Evolutionary conservation across 78 protist species (phyloP).

Genomic region (Guillardia theta): DNA sequence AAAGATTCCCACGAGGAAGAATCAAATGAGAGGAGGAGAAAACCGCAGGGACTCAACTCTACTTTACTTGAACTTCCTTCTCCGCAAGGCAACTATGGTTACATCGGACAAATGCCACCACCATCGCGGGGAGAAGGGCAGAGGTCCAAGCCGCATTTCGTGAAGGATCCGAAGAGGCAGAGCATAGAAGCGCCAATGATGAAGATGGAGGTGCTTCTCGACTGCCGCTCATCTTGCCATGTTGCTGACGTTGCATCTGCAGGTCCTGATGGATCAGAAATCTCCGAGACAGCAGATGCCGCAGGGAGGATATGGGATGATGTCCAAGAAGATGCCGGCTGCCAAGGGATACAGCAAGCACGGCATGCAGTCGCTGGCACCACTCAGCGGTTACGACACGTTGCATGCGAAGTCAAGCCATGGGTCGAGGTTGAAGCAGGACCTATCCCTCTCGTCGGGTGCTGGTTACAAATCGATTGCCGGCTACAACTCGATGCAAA

Average conservation of each 20-base stretch:
- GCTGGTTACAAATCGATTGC: neutral
- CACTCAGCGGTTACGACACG: neutral
- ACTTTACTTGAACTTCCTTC: no score
- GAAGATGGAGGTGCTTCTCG: slow-evolving; percentile 16
- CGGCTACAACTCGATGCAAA: slow-evolving; percentile 22
- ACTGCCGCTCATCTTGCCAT: neutral
- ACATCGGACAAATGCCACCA: neutral
- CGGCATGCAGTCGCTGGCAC: neutral
- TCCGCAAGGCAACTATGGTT: neutral
- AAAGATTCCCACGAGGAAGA: no score
- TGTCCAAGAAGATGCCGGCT: neutral
- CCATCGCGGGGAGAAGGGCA: neutral
- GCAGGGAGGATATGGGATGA: neutral
- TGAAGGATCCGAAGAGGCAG: slow-evolving; percentile 4
- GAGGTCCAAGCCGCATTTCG: neutral
- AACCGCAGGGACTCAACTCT: no score
- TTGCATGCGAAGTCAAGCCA: neutral
- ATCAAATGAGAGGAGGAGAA: no score
- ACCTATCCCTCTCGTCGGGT: neutral
- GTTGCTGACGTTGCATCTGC: neutral
- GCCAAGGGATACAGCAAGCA: neutral
- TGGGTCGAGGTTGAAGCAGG: neutral
- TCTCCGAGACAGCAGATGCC: slow-evolving; percentile 4
- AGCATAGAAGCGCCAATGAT: neutral
- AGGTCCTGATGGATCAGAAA: neutral